phyloP scores from a whole-genome alignment of 768 basidiomycete species.

The Agaricus blazei region DNA sequence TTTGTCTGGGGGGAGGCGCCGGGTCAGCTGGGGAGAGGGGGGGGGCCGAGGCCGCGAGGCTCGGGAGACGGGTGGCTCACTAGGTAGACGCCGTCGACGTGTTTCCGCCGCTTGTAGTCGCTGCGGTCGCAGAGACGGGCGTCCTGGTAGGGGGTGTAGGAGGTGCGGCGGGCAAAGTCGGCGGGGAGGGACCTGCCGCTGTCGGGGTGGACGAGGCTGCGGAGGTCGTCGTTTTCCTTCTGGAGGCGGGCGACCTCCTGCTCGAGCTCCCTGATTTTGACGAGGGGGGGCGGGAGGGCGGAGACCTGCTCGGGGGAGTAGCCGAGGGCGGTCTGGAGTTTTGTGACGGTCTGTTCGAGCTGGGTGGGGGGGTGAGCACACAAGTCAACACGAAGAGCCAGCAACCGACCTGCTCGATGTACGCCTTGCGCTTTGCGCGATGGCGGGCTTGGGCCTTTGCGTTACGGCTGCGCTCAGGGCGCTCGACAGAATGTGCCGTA shows the following conservation, averaged over 20 bases:
- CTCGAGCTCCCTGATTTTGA: slow-evolving; percentile 79
- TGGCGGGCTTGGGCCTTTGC: slow-evolving; percentile 86
- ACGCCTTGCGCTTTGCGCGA: slow-evolving; percentile 89
- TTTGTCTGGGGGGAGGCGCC: slow-evolving; percentile 26
- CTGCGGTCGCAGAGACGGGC: slow-evolving; percentile 42
- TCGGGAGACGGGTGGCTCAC: slow-evolving; percentile 23
- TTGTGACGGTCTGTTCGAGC: slow-evolving; percentile 84
- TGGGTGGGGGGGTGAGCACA: slow-evolving; percentile 20
- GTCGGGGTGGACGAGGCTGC: slow-evolving; percentile 54
- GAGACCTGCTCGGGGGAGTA: slow-evolving; percentile 72
- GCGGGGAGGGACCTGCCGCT: slow-evolving; percentile 16
- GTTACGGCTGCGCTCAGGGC: slow-evolving; percentile 82
- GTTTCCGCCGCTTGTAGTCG: slow-evolving; percentile 59
- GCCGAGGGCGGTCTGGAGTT: slow-evolving; percentile 71
- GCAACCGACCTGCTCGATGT: slow-evolving; percentile 74
- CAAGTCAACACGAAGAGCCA: not conserved
- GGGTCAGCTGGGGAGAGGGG: not conserved
- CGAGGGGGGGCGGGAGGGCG: slow-evolving; percentile 64
- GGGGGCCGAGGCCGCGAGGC: no score
- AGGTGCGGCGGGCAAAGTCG: slow-evolving; percentile 42
- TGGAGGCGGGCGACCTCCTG: slow-evolving; percentile 69
- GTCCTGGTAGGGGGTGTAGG: slow-evolving; percentile 44
- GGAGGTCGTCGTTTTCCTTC: slow-evolving; percentile 70
- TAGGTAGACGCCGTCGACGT: slow-evolving; percentile 50
- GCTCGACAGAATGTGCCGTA: slow-evolving; percentile 48